These are phyloP conservation scores for Stygiomarasmius scandens DNA, from an alignment of 1,284 basidiomycete species.

Conservation along the genomic window DNA sequence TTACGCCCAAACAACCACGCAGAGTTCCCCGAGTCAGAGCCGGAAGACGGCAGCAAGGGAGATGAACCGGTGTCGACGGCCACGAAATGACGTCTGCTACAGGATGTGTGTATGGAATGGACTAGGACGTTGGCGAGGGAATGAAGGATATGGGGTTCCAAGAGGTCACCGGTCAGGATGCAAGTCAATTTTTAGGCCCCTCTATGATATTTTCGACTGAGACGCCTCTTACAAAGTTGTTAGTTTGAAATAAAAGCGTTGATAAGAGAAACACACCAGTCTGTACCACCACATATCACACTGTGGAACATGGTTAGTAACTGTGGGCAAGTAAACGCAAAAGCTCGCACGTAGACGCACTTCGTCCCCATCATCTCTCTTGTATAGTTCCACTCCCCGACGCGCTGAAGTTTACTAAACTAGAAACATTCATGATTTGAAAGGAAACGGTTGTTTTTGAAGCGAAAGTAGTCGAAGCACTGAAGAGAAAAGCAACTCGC, in stretches of 20 bases:
- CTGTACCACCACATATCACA: conserved; percentile 84
- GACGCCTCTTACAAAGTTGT: conserved; percentile 65
- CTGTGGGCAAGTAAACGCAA: background rate
- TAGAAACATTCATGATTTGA: no score
- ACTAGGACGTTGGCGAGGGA: conserved; percentile 82
- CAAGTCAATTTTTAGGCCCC: conserved; percentile 46
- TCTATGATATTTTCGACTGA: conserved; percentile 64
- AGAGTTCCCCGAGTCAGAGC: conserved; percentile 50
- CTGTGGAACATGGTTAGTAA: conserved; percentile 39
- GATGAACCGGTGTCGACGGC: conserved; percentile 58
- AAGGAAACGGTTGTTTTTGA: no score
- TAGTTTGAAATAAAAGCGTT: conserved; percentile 8
- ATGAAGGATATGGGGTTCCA: conserved; percentile 86
- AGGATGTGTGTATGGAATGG: conserved; percentile 72
- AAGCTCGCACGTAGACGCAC: background rate
- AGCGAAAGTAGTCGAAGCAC: no score
- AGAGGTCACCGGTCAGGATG: conserved; percentile 67
- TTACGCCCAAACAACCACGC: conserved; percentile 91
- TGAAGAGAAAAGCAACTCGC: no score
- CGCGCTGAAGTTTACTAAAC: background rate
- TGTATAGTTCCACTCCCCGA: background rate
- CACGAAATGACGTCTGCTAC: conserved; percentile 75
- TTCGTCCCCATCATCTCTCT: background rate
- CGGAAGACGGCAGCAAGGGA: no score
- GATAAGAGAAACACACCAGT: conserved; percentile 68